Conservation (phyloP, 805 yeast species). For the Allodekkera sacchari region DNA sequence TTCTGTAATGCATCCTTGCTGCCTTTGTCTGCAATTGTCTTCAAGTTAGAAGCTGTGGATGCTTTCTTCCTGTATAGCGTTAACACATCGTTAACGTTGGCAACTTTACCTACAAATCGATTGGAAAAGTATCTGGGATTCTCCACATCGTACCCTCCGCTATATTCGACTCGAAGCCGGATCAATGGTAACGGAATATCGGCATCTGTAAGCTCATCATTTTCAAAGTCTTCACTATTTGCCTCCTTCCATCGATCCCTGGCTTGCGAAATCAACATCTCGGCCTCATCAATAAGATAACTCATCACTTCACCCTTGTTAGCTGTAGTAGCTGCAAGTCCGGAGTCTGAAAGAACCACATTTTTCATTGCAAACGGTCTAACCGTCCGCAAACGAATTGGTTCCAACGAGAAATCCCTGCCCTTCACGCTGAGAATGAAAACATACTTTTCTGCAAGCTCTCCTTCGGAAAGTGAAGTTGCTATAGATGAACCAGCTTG, state of each 20-base stretch:
- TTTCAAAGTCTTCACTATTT: constrained; percentile 19
- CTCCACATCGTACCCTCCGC: constrained; percentile 88
- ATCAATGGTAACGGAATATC: constrained; percentile 74
- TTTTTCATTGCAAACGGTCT: constrained; percentile 78
- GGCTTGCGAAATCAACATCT: constrained; percentile 56
- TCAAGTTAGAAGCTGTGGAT: constrained; percentile 9
- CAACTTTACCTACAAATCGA: constrained; percentile 82
- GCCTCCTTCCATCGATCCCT: constrained; percentile 34
- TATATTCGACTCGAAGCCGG: constrained; percentile 77
- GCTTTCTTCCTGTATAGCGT: constrained; percentile 47
- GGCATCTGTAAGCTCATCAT: constrained; percentile 21
- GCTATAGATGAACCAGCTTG: constrained; percentile 96
- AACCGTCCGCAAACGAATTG: constrained; percentile 58
- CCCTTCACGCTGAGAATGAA: constrained; percentile 63
- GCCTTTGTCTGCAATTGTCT: constrained; percentile 9
- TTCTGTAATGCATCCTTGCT: constrained; percentile 22
- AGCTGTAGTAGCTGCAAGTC: constrained; percentile 51
- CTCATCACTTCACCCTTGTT: constrained; percentile 52
- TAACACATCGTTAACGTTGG: constrained; percentile 82
- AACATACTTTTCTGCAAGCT: constrained; percentile 64
- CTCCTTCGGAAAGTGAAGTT: constrained; percentile 82
- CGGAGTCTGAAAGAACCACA: constrained; percentile 44
- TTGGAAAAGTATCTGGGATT: constrained; percentile 85
- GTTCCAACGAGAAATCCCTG: constrained; percentile 45
- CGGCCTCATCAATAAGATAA: constrained; percentile 57